A percentile compares a stretch with the other conserved stretches of the same genome.
Conservation (phyloP, 225 moss, liverwort and hornwort species). For the Ulota crispa region DNA sequence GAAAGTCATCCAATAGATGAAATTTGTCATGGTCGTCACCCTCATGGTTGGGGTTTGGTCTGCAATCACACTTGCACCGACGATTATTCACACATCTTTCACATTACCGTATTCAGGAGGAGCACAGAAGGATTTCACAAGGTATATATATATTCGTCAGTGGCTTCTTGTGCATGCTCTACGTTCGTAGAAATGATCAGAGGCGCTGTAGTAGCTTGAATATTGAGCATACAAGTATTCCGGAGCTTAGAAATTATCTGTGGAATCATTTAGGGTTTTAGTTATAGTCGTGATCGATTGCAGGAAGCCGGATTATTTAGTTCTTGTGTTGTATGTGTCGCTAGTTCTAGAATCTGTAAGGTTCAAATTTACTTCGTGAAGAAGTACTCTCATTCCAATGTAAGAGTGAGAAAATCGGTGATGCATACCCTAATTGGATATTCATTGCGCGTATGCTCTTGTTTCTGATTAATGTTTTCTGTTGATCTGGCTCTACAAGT, state of each 20-base stretch:
- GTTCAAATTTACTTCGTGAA: not conserved
- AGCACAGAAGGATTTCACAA: not conserved
- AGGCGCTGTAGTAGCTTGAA: not conserved
- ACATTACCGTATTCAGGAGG: not conserved
- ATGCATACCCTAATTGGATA: conserved; percentile 2
- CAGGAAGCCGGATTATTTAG: not conserved
- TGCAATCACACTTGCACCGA: not conserved
- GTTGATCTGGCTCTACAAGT: not conserved
- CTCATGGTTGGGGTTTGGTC: not conserved
- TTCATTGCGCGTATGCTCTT: not conserved
- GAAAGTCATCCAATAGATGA: not conserved
- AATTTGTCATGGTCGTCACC: not conserved
- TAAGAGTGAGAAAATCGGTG: not conserved
- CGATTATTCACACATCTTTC: not conserved
- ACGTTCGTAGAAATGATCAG: not conserved
- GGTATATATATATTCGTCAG: not conserved
- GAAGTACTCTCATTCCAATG: not conserved
- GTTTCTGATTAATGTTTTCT: not conserved
- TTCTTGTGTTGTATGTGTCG: not conserved
- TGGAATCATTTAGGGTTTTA: conserved; percentile 13
- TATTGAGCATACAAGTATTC: not conserved
- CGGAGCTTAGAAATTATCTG: not conserved
- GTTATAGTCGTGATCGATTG: not conserved
- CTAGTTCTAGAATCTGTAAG: conserved; percentile 1
- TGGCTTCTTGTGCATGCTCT: not conserved